phyloP scores from a whole-genome alignment of 768 basidiomycete species.

The Psilocybe tampanensis region DNA sequence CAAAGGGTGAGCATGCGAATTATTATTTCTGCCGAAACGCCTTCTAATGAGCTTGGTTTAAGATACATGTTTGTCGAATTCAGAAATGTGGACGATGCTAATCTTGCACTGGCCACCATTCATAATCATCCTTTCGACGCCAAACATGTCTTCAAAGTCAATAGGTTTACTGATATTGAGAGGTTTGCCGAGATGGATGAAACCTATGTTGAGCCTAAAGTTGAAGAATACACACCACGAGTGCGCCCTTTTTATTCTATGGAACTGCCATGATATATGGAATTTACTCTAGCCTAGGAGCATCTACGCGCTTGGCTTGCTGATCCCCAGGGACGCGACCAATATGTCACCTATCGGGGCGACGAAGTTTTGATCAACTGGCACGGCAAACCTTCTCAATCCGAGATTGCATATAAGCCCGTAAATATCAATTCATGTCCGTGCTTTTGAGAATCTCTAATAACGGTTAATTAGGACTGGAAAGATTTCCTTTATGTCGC shows the following conservation, averaged over 20 bases:
- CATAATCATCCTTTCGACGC: conserved; percentile 86
- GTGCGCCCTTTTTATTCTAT: conserved; percentile 38
- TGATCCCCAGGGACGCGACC: conserved; percentile 91
- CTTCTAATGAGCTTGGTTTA: conserved; percentile 4
- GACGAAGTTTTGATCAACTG: conserved; percentile 90
- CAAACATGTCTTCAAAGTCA: conserved; percentile 82
- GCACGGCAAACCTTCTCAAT: conserved; percentile 90
- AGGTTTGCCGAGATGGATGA: conserved; percentile 77
- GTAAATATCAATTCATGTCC: conserved; percentile 44
- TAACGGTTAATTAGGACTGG: conserved; percentile 69
- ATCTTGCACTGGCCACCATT: conserved; percentile 64
- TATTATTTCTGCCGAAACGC: not conserved
- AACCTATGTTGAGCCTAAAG: conserved; percentile 73
- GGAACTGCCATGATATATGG: not conserved
- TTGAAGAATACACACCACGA: conserved; percentile 74
- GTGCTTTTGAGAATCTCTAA: conserved; percentile 8
- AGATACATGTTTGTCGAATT: conserved; percentile 88
- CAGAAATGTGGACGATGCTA: conserved; percentile 68
- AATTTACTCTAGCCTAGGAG: conserved; percentile 55
- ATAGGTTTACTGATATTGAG: conserved; percentile 90
- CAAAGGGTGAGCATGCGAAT: conserved; percentile 71
- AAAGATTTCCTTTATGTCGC: conserved; percentile 92
- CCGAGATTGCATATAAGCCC: conserved; percentile 78
- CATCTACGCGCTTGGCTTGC: conserved; percentile 95
- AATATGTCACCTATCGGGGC: conserved; percentile 92